Evolutionary conservation across 2,329 filamentous ascomycete species (phyloP), one percentile per base, ranked within the genome.

Genomic region (Fusarium sp.): DNA sequence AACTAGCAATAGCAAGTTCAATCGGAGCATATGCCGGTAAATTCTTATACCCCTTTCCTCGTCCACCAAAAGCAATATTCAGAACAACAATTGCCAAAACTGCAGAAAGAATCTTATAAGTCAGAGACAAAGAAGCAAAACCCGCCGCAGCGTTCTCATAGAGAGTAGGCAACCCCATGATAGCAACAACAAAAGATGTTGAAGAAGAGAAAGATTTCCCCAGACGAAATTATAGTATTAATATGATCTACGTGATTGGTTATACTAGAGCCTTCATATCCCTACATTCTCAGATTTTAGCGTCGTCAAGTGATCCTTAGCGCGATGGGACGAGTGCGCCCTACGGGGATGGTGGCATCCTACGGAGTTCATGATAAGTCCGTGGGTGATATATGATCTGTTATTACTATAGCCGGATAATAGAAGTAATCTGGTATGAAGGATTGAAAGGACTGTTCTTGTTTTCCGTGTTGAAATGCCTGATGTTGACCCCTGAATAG

Each of bases 1-100:
- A 67, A 34, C 58, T 56, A 1, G 53, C 58, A 40, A 72, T 40
- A 12, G 48, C 66, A 25, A 72, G 48, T n/a, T 72, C 69, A 18
- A 65, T 45, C 10, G 59, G 58, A 3, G 58, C 53, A 49, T 61
- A 72, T 4, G 46, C 32, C 11, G 69, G 58, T 3, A 72, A 43
- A 2, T 42, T 20, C 4, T n/a, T 54, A 9, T 20, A 49, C 5
- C 13, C 27, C 8, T 55, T 13, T 5, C 4, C 9, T 37, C 1
- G 40, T 14, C 3, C 43, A 37, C 6, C 21, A 7, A 49, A 43
- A 7, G 30, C 21, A 20, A 25, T 55, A 4, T 28, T 42, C 0
- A 64, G 30, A 13, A 42, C 13, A 5, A 64, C 10, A 40, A 63
- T 40, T 2, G 53, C n/a, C 5, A 48, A 5, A 3, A 57, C 4